Evolutionary conservation across 164 flowering plant species (phyloP).

Genomic region (Warburgia ugandensis): DNA sequence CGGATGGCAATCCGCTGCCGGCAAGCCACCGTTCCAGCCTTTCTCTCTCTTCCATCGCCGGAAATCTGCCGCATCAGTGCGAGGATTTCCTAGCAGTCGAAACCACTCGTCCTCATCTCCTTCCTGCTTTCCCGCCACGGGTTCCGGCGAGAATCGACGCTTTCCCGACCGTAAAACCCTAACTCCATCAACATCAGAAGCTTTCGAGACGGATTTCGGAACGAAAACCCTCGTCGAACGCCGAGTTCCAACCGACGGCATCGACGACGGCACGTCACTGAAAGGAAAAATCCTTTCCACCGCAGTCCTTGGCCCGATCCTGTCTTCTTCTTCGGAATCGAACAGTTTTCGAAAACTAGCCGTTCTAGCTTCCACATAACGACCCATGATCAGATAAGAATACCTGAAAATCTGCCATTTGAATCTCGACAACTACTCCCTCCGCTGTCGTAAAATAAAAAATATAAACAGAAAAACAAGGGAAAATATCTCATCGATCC

Average conservation of each 20-base stretch:
- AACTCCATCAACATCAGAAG: slow-evolving; percentile 28
- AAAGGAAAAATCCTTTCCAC: slow-evolving; percentile 6
- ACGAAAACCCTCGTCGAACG: slow-evolving; percentile 63
- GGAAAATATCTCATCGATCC: not conserved
- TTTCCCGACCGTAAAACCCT: slow-evolving; percentile 72
- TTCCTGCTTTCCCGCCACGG: not conserved
- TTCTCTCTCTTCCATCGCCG: slow-evolving; percentile 6
- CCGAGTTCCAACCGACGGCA: slow-evolving; percentile 77
- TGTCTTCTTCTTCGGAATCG: not conserved
- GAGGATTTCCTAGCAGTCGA: slow-evolving; percentile 1
- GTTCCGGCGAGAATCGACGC: slow-evolving; percentile 36
- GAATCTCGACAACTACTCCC: no score
- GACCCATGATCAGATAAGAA: not conserved
- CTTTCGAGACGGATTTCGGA: slow-evolving; percentile 36
- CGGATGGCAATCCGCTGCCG: not conserved
- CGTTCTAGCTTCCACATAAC: not conserved
- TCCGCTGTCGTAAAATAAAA: no score
- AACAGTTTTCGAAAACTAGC: not conserved
- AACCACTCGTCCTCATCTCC: slow-evolving; percentile 5
- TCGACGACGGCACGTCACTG: slow-evolving; percentile 16
- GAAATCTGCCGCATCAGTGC: slow-evolving; percentile 4
- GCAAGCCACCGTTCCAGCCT: slow-evolving; percentile 9
- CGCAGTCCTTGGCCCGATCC: not conserved
- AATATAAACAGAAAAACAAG: not conserved
- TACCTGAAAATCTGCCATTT: not conserved